Percentiles rank a stretch among this genome's conserved stretches.
phyloP scores from a whole-genome alignment of 2,329 filamentous ascomycete genomes.

The Xylariomycetidae sp. region DNA sequence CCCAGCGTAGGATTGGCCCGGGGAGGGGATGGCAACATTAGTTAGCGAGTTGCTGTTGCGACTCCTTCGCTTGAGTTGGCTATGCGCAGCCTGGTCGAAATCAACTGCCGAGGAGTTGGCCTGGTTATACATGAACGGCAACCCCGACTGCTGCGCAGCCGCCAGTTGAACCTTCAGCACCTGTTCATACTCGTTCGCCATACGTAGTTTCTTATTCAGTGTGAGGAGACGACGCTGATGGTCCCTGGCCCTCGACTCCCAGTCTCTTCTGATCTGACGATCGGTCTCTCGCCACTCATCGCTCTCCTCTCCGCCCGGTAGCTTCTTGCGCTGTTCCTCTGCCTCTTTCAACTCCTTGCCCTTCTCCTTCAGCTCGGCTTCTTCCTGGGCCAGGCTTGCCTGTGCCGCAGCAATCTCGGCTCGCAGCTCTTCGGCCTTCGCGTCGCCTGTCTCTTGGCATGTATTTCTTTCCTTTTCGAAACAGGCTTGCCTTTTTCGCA shows the following conservation, averaged over 20 bases:
- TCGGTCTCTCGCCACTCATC: conserved; percentile 51
- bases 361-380: conserved; percentile 69
- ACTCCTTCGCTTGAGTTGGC: conserved; percentile 44
- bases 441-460: conserved; percentile 46
- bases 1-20: conserved; percentile 35
- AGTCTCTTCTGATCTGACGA: conserved; percentile 48
- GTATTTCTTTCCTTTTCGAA: conserved; percentile 51
- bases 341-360: conserved; percentile 67
- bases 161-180: conserved; percentile 44
- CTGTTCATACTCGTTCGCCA: conserved; percentile 43
- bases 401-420: conserved; percentile 57
- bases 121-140: conserved; percentile 40
- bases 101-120: conserved; percentile 41
- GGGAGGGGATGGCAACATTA: conserved; percentile 35
- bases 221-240: conserved; percentile 46
- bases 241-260: conserved; percentile 48
- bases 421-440: conserved; percentile 47
- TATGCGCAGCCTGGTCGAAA: conserved; percentile 37
- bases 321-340: conserved; percentile 64
- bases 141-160: conserved; percentile 36
- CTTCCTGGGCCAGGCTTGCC: conserved; percentile 59
- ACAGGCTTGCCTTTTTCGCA: conserved; percentile 50
- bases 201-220: conserved; percentile 42
- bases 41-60: conserved; percentile 44
- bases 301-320: conserved; percentile 57